These are phyloP conservation scores for Fusarium subglutinans DNA, from an alignment of 2,329 filamentous ascomycete genomes.

Conservation along the genomic window DNA sequence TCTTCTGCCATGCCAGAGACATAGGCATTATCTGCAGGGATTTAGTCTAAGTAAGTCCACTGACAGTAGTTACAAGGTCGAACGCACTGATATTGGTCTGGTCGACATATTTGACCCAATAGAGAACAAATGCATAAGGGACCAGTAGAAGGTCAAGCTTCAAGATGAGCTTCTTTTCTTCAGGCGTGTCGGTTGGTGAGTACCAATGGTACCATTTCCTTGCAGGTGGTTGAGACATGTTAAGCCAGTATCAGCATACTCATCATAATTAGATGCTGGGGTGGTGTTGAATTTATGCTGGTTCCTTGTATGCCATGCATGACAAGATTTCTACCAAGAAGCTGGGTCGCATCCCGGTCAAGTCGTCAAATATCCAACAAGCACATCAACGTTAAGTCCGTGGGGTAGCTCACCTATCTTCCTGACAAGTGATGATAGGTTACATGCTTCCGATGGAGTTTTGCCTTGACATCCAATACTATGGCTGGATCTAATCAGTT, in stretches of 20 bases:
- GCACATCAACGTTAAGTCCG: not conserved
- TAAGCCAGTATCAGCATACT: too few species aligned
- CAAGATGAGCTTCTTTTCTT: not conserved
- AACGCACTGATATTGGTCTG: not conserved
- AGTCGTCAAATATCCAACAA: not conserved
- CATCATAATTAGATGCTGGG: too few species aligned
- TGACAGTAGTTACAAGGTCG: too few species aligned
- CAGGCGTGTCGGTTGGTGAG: not conserved
- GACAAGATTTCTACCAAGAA: not conserved
- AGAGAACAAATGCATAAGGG: not conserved
- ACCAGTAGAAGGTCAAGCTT: not conserved
- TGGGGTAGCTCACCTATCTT: not conserved
- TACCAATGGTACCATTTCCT: not conserved
- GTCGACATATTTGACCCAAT: not conserved
- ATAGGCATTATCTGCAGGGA: not conserved
- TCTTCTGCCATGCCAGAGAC: not conserved
- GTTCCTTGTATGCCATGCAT: accelerated
- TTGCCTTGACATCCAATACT: not conserved
- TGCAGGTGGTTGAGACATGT: not conserved
- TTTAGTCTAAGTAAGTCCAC: too few species aligned
- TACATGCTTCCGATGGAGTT: not conserved
- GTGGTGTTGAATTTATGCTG: not conserved
- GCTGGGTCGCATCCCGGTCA: not conserved
- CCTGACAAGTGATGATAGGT: not conserved
- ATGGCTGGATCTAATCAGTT: not conserved